Conservation (phyloP, 164 flowering plant genomes). For the Vitis vinifera region DNA sequence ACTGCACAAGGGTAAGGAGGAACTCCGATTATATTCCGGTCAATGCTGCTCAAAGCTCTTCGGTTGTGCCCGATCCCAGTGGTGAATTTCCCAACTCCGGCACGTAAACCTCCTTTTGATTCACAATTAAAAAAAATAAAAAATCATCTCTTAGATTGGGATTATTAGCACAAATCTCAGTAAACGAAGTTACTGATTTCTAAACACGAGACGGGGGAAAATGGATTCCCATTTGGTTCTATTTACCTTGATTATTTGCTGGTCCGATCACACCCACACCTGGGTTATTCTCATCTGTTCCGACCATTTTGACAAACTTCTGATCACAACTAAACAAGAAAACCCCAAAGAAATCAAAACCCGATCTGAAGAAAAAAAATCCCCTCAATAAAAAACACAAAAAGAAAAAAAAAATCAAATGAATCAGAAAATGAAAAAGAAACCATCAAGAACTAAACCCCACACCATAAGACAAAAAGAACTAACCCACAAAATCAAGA, state of each 20-base stretch:
- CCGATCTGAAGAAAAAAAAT: neutral
- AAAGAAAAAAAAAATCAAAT: neutral
- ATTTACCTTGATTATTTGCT: constrained; percentile 39
- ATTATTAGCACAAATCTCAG: neutral
- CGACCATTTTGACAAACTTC: constrained; percentile 46
- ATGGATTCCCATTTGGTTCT: neutral
- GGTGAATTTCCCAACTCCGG: constrained; percentile 36
- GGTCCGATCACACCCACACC: constrained; percentile 33
- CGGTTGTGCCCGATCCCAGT: constrained; percentile 48
- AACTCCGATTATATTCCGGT: constrained; percentile 50
- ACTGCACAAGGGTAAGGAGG: constrained; percentile 58
- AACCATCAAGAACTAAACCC: constrained; percentile 17
- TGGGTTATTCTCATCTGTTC: constrained; percentile 73
- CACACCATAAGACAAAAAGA: constrained; percentile 7
- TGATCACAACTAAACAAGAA: constrained; percentile 6
- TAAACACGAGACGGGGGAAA: neutral
- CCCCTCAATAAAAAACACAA: constrained; percentile 1
- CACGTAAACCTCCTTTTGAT: constrained; percentile 26
- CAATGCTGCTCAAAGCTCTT: constrained; percentile 67
- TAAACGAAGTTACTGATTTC: neutral
- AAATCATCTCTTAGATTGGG: neutral
- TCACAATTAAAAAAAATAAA: constrained; percentile 5
- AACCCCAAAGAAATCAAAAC: constrained; percentile 1
- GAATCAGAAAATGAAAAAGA: neutral
- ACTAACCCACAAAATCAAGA: constrained; percentile 7